phyloP scores from a whole-genome alignment of 2,329 filamentous ascomycete genomes.

The Colletotrichum sansevieriae region DNA sequence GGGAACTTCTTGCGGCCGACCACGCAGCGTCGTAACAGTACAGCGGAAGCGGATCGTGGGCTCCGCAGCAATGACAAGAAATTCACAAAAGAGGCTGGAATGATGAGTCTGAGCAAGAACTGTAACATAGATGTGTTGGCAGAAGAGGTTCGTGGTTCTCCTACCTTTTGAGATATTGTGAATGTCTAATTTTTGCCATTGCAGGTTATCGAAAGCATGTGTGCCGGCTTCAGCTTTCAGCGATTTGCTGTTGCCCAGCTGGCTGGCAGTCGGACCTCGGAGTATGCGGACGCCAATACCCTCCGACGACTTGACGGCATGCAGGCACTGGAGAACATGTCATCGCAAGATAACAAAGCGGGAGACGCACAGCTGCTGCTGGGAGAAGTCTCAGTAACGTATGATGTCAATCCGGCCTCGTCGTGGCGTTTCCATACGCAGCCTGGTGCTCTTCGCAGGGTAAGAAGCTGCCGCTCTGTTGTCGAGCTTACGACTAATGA shows the following conservation, averaged over 20 bases:
- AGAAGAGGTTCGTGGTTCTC: conserved; percentile 46
- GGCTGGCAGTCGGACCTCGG: not conserved
- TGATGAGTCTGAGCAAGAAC: conserved; percentile 44
- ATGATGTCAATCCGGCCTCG: conserved; percentile 61
- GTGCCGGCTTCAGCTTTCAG: conserved; percentile 53
- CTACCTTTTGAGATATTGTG: no score
- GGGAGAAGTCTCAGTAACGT: conserved; percentile 56
- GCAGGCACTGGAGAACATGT: conserved; percentile 40
- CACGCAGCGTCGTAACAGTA: not conserved
- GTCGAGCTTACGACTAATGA: not conserved
- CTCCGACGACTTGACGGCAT: conserved; percentile 40
- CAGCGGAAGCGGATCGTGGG: conserved; percentile 38
- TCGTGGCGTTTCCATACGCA: conserved; percentile 68
- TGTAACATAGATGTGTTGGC: conserved; percentile 51
- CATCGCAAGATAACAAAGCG: not conserved
- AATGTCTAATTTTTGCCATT: no score
- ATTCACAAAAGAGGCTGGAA: conserved; percentile 39
- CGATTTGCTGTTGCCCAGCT: conserved; percentile 35
- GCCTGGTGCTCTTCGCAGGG: conserved; percentile 57
- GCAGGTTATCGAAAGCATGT: conserved; percentile 53
- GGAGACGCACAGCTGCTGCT: conserved; percentile 26
- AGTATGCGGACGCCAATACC: conserved; percentile 26
- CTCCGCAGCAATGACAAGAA: conserved; percentile 24
- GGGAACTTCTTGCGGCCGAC: conserved; percentile 48
- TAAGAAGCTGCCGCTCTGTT: not conserved